Base-by-base conservation (phyloP, 2,329 filamentous ascomycete species). In the Byssoonygena ceratinophila region DNA sequence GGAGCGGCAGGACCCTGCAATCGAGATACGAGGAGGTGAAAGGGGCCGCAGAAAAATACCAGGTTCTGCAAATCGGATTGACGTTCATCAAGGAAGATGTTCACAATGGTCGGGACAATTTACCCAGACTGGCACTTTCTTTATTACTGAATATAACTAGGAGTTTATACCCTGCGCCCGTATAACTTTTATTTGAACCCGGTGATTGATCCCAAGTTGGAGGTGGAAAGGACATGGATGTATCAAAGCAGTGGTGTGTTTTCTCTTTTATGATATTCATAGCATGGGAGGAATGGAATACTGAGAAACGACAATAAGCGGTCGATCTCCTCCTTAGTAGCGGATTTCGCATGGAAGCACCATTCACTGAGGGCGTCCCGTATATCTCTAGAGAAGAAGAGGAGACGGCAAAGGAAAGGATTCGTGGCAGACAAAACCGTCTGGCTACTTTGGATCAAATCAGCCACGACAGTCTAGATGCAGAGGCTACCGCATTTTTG, bases 121-220 rank as follows among this genome's bases (percentile, higher is more conserved):
- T 36, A 50, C 20, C 18, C 16, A 32, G 11, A 18, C n/a, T 41
- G 25, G 22, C 18, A 23, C 12, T 16, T 20, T 4, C 25, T 29
- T 11, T 25, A 14, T 11, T 27, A n/a, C 31, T 53, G 14, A 50
- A 58, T 20, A 29, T 18, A 18, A 40, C 46, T 51, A 73, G 76
- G 68, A 53, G 61, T 66, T 39, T 85, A 85, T 60, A 69, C 75
- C 4, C 68, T 82, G 31, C 76, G 76, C 22, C 80, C 82, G 1
- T 85, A 82, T 69, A 85, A 85, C 64, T 74, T 85, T 65, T 73
- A 77, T 58, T 63, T 85, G 48, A 80, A 71, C 56, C 82, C 82
- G 1, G 61, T 82, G 9, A 62, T 71, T 16, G 72, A 78, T 48
- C 66, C 71, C 51, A 72, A 72, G 14, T 63, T 83, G 23, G 76